Evolutionary conservation across 306 rosid species (phyloP).

Genomic region (Pyrus pyrifolia): DNA sequence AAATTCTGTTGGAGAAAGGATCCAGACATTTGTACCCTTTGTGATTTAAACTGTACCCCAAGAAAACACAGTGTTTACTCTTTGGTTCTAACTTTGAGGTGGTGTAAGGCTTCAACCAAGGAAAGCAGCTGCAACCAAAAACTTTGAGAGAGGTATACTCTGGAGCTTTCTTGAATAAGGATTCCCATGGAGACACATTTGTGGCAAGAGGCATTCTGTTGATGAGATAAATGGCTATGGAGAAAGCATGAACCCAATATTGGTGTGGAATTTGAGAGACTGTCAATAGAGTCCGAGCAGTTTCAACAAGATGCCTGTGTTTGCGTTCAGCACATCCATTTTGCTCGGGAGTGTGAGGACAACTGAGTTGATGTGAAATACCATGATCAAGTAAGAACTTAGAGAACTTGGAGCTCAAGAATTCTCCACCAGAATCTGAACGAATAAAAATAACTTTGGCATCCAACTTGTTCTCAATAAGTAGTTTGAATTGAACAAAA

Average conservation of each 20-base stretch:
- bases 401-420: not conserved
- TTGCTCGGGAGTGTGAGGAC: not conserved
- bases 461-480: not conserved
- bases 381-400: not conserved
- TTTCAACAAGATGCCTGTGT: too few species aligned
- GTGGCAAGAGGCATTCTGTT: too few species aligned
- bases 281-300: too few species aligned
- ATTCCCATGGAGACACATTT: too few species aligned
- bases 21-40: not conserved
- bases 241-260: too few species aligned
- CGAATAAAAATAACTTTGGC: fast-evolving
- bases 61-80: not conserved
- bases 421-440: not conserved
- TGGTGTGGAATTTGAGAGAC: too few species aligned
- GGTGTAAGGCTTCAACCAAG: not conserved
- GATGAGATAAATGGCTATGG: too few species aligned
- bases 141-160: not conserved
- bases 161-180: not conserved
- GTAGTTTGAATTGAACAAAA: not conserved
- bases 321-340: not conserved
- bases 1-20: fast-evolving
- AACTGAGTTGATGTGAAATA: not conserved
- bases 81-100: not conserved
- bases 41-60: not conserved
- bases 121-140: not conserved